phyloP scores from a whole-genome alignment of 108 stramenopile genomes.

The Cyclotella distinguenda region DNA sequence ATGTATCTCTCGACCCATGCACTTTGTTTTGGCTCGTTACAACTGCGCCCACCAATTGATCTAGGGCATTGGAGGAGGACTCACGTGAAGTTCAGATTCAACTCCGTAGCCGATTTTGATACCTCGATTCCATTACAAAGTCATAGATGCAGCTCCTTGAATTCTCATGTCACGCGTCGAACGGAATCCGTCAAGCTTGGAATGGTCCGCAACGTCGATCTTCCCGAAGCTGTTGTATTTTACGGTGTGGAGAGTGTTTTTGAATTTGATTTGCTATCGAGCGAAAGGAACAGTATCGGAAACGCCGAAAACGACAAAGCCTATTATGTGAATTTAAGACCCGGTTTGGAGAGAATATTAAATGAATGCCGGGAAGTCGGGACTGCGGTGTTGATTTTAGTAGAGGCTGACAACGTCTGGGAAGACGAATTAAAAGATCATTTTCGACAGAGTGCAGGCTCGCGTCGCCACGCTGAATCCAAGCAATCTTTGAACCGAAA shows the following conservation, averaged over 20 bases:
- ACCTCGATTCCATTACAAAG: background rate
- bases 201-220: slow-evolving; percentile 83
- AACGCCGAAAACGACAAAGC: background rate
- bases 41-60: too few species aligned
- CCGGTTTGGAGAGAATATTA: slow-evolving; percentile 53
- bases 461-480: background rate
- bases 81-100: too few species aligned
- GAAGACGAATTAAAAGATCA: slow-evolving; percentile 10
- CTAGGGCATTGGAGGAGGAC: too few species aligned
- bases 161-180: background rate
- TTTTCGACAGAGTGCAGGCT: slow-evolving; percentile 8
- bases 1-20: too few species aligned
- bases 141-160: background rate
- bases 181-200: background rate
- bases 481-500: background rate
- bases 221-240: slow-evolving; percentile 72
- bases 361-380: slow-evolving; percentile 68
- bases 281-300: slow-evolving; percentile 5
- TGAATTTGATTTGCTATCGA: slow-evolving; percentile 27
- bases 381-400: slow-evolving; percentile 60
- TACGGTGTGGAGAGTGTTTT: slow-evolving; percentile 58
- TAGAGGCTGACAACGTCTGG: slow-evolving; percentile 7
- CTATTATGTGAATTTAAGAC: slow-evolving; percentile 22
- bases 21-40: too few species aligned
- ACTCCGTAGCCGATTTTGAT: too few species aligned